Base-by-base conservation (phyloP, 1,284 basidiomycete species). In the Trametes polyzona region DNA sequence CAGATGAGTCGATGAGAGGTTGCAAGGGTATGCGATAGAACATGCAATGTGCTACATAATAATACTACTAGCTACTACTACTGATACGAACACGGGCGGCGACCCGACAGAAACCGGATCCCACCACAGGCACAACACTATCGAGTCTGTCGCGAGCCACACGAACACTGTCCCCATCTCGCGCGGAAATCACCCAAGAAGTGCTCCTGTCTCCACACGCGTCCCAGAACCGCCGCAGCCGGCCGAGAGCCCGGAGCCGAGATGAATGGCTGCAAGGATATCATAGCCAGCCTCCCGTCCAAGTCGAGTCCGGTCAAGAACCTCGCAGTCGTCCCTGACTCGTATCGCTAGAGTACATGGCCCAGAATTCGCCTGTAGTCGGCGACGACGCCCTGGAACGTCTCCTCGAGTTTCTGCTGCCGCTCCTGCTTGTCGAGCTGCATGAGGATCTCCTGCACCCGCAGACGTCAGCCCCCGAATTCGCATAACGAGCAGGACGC, bases 381-480 rank as follows among this genome's bases (percentile, higher is more conserved):
- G 47, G 93, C 87, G 50, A 82, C 78, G 14, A 98, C 94, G 57
- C 81, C 88, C 69, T 92, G 87, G 75, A 94, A 99, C 10, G 96
- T 98, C 75, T 96, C 93, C 70, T 96, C 91, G 46, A 99, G 78
- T 71, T 96, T 97, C 58, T 91, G 86, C 53, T 93, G 81, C 40
- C 94, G 82, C 70, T 98, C 96, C 48, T 88, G 79, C 63, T 90
- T 89, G 51, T 95, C 90, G 57, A 97, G 76, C 70, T 96, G 92
- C 47, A 86, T 87, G 49, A 98, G 81, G 52, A 91, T 83, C 77
- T 97, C 95, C 90, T 96, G 71, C 30, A 47, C 37, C 33, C 4
- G 9, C 12, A 19, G 3, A 19, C 2, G 32, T 49, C 43, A 50
- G 43, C 26, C 41, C 11, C 6, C 12, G 19, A 2, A 48, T 8